These are phyloP conservation scores for Acanthamoeba healyi DNA, from an alignment of 208 protist species.

Conservation along the genomic window DNA sequence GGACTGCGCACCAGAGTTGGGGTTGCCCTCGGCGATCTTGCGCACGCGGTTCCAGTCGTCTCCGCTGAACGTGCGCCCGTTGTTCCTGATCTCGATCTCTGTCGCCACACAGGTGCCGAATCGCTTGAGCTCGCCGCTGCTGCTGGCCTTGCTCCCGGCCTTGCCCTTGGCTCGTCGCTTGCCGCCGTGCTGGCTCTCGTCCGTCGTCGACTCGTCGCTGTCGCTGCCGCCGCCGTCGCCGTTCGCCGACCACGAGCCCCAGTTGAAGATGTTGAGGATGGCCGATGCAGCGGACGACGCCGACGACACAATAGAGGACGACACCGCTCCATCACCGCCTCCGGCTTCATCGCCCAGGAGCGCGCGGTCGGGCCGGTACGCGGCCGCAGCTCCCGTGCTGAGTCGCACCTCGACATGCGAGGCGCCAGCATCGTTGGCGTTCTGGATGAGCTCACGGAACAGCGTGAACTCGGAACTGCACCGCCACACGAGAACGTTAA, in stretches of 20 bases:
- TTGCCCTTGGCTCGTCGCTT: too few species aligned
- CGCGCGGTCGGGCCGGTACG: not conserved
- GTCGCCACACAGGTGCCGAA: conserved; percentile 73
- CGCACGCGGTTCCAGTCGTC: conserved; percentile 79
- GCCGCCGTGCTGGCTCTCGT: not conserved
- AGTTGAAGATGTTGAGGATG: conserved; percentile 63
- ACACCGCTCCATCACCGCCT: not conserved
- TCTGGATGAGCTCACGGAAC: conserved; percentile 80
- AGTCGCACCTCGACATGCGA: conserved; percentile 10
- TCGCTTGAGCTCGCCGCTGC: not conserved
- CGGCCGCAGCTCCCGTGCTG: not conserved
- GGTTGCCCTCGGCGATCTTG: conserved; percentile 82
- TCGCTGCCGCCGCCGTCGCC: not conserved
- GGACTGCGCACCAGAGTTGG: conserved; percentile 72
- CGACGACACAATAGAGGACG: not conserved
- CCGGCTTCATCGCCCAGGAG: not conserved
- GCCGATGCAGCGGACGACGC: conserved; percentile 18
- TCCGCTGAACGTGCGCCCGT: conserved; percentile 76
- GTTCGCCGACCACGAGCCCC: conserved; percentile 2
- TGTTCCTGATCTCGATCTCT: conserved; percentile 75
- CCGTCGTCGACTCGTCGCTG: not conserved
- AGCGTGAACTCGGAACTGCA: conserved; percentile 74
- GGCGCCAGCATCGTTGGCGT: conserved; percentile 77
- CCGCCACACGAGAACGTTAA: not conserved
- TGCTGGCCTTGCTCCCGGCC: not conserved